Base-by-base conservation (phyloP, 805 yeast species). In the Zygoascus flipseniorum region DNA sequence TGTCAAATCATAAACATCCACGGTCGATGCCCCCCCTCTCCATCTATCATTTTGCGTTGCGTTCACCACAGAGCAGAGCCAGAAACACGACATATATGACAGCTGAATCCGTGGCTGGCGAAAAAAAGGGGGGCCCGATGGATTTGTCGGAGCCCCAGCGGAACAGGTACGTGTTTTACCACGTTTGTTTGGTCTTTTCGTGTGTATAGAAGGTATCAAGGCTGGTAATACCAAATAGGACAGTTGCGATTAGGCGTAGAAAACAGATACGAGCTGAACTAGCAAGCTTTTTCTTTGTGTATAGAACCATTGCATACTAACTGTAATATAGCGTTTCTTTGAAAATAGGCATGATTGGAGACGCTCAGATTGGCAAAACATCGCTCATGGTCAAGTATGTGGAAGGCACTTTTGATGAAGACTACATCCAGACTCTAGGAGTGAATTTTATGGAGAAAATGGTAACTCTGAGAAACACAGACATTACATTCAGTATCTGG, bases 351-450 rank as follows among this genome's bases (percentile, higher is more conserved):
- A 79, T 92, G 47, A 81, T 92, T 49, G 99, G 99, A 5, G 98
- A 92, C 69, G 95, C 96, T 1, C 95, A 89, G 64, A 89, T 90
- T 5, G 99, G 99, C 5, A 92, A 92, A 65, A 92, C 99, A 0
- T 88, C 97, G 5, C 71, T 92, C 54, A 90, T 92, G 98, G 96
- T 90, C 23, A 89, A 92, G 65, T 92, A 90, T 66, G 97, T 92
- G n/a, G 97, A 92, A 65, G 95, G 95, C 52, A 81, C 86, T 35
- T 92, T 86, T 67, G 95, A 89, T 65, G 93, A 88, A 63, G 89
- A 85, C 56, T 92, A 92, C 65, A 88, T 90, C 49, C 97, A 89
- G 68, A 92, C 99, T 0, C 72, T 89, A 51, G 99, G 99, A 5
- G 97, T 93, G 52, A 92, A 92, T 65, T 90, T 88, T 69, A 84